phyloP scores from a whole-genome alignment of 306 rosid genomes.

The Morella rubra region DNA sequence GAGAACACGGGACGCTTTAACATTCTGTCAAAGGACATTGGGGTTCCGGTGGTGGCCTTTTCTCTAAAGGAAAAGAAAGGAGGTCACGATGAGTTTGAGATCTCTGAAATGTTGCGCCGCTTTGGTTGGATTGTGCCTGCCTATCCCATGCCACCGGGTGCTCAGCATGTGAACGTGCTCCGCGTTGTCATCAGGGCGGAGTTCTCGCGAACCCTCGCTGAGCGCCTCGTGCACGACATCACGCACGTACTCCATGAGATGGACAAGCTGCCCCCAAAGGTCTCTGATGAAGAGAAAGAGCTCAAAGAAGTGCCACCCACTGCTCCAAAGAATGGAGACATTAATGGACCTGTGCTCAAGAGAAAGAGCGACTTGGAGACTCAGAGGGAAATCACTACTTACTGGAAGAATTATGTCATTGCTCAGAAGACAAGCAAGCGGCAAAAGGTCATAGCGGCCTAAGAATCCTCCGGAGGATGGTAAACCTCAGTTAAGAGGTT shows the following conservation, averaged over 20 bases:
- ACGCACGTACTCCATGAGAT: conserved; percentile 29
- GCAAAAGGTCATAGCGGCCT: neutral
- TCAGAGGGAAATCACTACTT: conserved; percentile 21
- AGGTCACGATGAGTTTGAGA: conserved; percentile 27
- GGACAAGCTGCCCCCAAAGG: conserved; percentile 17
- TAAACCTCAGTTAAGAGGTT: neutral
- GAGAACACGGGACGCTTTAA: conserved; percentile 29
- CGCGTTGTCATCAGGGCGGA: conserved; percentile 37
- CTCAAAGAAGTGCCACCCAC: no score
- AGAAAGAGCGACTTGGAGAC: conserved; percentile 21
- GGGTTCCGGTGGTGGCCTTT: conserved; percentile 41
- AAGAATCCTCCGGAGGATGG: neutral
- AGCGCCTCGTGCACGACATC: conserved; percentile 31
- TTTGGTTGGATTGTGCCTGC: conserved; percentile 42
- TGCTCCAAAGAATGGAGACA: neutral
- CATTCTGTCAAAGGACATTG: conserved; percentile 35
- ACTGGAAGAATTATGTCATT: conserved; percentile 22
- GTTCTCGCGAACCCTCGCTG: conserved; percentile 31
- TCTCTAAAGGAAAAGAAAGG: conserved; percentile 27
- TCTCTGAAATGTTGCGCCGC: conserved; percentile 35
- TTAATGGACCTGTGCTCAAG: neutral
- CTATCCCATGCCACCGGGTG: conserved; percentile 37
- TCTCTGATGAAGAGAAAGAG: neutral
- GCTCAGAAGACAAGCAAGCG: conserved; percentile 18
- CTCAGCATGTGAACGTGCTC: conserved; percentile 26